phyloP scores from a whole-genome alignment of 495 filamentous ascomycete genomes.

The Letharia lupina region DNA sequence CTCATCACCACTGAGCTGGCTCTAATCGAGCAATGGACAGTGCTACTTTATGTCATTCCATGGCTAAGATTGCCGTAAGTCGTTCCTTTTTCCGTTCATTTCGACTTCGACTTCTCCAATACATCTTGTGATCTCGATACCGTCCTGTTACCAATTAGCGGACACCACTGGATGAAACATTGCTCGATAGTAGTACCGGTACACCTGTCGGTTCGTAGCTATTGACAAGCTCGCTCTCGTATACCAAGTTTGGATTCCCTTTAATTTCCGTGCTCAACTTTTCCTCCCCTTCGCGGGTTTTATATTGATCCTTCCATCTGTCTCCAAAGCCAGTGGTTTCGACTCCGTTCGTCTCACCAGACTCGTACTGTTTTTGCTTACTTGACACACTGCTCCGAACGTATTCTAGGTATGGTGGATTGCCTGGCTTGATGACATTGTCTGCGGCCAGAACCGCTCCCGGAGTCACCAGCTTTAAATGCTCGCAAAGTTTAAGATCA shows the following conservation, averaged over 20 bases:
- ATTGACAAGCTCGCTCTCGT: constrained; percentile 55
- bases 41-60: not conserved
- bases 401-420: constrained; percentile 58
- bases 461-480: constrained; percentile 45
- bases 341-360: constrained; percentile 28
- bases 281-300: constrained; percentile 31
- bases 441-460: constrained; percentile 58
- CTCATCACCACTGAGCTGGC: not conserved
- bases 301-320: constrained; percentile 34
- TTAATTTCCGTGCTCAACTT: constrained; percentile 38
- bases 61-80: not conserved
- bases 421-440: constrained; percentile 64
- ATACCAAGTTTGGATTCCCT: constrained; percentile 63
- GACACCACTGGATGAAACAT: not conserved
- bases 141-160: constrained; percentile 47
- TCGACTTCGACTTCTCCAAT: constrained; percentile 22
- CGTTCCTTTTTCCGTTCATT: not conserved
- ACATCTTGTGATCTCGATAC: constrained; percentile 62
- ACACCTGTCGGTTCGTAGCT: constrained; percentile 61
- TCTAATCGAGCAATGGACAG: not conserved
- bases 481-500: constrained; percentile 62
- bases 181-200: constrained; percentile 36
- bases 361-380: constrained; percentile 30
- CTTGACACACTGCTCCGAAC: constrained; percentile 51
- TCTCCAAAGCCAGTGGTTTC: constrained; percentile 30